Base-by-base conservation (phyloP, 2,329 filamentous ascomycete genomes). In the Fusarium ramigenum region DNA sequence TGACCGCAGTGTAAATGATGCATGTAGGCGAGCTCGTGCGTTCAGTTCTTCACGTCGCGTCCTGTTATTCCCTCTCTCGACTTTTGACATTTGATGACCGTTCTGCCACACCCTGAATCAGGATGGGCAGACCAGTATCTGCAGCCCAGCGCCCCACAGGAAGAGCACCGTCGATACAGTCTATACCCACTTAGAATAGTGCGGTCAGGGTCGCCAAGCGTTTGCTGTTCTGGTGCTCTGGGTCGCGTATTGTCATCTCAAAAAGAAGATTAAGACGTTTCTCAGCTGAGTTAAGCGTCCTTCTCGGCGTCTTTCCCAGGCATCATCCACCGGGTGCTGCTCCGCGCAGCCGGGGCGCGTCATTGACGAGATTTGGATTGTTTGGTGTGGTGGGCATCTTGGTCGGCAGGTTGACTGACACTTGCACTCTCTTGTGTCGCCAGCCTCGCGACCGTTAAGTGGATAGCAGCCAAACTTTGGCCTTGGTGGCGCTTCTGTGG, bases 261-360 rank as follows among this genome's bases (percentile, higher is more conserved):
- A 59, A 52, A 73, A 65, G 16, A 47, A 73, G 63, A 52, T 23
- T 58, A 67, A 53, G 61, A 66, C 56, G 69, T 69, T 77, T 60
- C 75, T 77, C 69, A 73, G 72, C 75, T 77, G 66, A 76, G 75
- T 75, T 66, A 77, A 75, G 75, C 75, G 75, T 74, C 67, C 19
- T 65, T 60, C 49, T 72, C 63, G 60, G 60, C 70, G 67, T 57
- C 66, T 69, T 69, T 63, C 63, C 75, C 64, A 68, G 57, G 72
- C 64, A 73, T 73, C 62, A 69, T 64, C 67, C 63, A 71, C 68
- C 61, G 66, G 72, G 54, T 70, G 44, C 59, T 66, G 63, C 63
- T 66, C 68, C 73, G 63, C 63, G 57, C 47, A 67, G 60, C 61
- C 62, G 63, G 58, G 61, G 72, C 59, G 60, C 72, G 56, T 74